Percentiles rank a stretch among this genome's conserved stretches.
These are phyloP conservation scores for Crithidia sp. DNA, from an alignment of 208 protist species.

Conservation along the genomic window DNA sequence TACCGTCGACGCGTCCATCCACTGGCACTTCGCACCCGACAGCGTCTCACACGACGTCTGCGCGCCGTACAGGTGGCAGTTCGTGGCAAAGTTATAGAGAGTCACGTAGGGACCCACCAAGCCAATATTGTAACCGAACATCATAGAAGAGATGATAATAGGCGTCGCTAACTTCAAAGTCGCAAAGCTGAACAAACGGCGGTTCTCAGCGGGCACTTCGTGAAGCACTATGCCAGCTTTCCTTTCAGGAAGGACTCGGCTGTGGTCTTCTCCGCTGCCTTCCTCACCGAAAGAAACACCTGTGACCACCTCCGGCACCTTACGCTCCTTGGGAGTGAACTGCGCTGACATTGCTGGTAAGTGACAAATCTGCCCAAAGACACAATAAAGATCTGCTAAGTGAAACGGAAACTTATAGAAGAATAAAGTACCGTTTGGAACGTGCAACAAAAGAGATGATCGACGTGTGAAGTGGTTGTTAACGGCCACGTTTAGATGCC, in stretches of 20 bases:
- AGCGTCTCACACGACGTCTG: slow-evolving; percentile 20
- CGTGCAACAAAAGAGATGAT: no score
- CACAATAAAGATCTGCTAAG: no score
- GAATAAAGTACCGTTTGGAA: no score
- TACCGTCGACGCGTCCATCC: slow-evolving; percentile 12
- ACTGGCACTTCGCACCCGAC: slow-evolving; percentile 23
- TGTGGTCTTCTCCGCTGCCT: no score
- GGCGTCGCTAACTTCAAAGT: slow-evolving; percentile 32
- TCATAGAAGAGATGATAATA: slow-evolving; percentile 29
- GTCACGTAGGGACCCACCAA: slow-evolving; percentile 39
- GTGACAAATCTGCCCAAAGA: no score
- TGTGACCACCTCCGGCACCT: no score
- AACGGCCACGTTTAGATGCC: no score
- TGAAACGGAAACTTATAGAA: no score
- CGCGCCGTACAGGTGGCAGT: slow-evolving; percentile 41
- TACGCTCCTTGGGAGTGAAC: no score
- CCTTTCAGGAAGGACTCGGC: not conserved
- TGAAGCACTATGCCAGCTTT: not conserved
- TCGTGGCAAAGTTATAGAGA: slow-evolving; percentile 38
- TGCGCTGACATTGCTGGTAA: no score
- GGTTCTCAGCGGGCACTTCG: not conserved
- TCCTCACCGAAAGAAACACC: no score
- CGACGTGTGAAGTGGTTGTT: no score
- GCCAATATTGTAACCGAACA: slow-evolving; percentile 50
- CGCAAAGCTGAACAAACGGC: not conserved